A percentile compares a stretch with the other conserved stretches of the same genome.
Conservation (phyloP, 805 yeast species). For the Ogataea neopini region DNA sequence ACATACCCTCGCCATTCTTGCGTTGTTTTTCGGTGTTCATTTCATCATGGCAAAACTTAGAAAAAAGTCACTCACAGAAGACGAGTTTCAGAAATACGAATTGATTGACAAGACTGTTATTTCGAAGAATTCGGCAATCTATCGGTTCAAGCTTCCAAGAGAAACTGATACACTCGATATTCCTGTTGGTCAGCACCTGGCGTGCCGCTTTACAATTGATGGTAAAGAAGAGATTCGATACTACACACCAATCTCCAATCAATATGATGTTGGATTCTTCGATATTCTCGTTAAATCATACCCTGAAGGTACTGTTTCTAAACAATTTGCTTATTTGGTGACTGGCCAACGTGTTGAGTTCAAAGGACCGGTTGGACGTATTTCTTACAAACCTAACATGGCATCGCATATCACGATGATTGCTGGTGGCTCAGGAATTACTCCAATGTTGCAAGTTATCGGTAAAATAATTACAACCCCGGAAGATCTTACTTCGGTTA, state of each 20-base stretch:
- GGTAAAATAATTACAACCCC: slow-evolving; percentile 70
- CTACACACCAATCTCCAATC: slow-evolving; percentile 76
- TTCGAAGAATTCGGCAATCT: slow-evolving; percentile 70
- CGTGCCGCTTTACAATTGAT: slow-evolving; percentile 49
- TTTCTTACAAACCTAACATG: slow-evolving; percentile 57
- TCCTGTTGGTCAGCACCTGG: slow-evolving; percentile 77
- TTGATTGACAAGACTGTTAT: slow-evolving; percentile 72
- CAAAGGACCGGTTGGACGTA: slow-evolving; percentile 79
- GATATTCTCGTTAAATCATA: slow-evolving; percentile 79
- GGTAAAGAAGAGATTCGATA: slow-evolving; percentile 61
- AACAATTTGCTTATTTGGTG: slow-evolving; percentile 59
- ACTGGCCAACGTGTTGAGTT: slow-evolving; percentile 70
- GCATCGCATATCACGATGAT: slow-evolving; percentile 65
- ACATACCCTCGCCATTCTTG: slow-evolving; percentile 40
- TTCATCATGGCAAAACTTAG: slow-evolving; percentile 38
- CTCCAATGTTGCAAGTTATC: slow-evolving; percentile 84
- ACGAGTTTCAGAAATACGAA: slow-evolving; percentile 66
- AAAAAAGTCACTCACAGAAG: slow-evolving; percentile 44
- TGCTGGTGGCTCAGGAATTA: slow-evolving; percentile 89
- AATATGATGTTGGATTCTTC: slow-evolving; percentile 69
- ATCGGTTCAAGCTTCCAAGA: slow-evolving; percentile 64
- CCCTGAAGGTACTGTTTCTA: slow-evolving; percentile 68
- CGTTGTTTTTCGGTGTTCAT: slow-evolving; percentile 40
- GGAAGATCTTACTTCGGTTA: slow-evolving; percentile 60
- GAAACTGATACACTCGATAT: slow-evolving; percentile 62